Base-by-base conservation (phyloP, 805 yeast genomes). In the Lipomyces yamanashiensis region DNA sequence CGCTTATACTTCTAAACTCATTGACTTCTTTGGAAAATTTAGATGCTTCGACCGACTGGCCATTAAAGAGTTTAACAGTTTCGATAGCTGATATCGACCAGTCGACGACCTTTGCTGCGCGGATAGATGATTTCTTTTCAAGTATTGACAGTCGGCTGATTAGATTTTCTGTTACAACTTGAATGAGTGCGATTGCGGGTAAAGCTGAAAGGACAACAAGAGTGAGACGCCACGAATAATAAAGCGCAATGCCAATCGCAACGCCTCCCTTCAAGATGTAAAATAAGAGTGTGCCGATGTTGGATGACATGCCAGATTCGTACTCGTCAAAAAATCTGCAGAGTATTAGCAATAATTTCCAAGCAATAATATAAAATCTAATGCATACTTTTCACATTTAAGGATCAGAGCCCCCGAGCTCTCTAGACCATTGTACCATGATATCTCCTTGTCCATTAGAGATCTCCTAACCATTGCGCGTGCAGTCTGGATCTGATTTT, bases 191-290 rank as follows among this genome's bases (percentile, higher is more conserved):
- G 62, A 93, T 83, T 0, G 92, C 40, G 0, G 99, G 99, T 3
- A 90, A 69, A 2, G 88, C 81, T 0, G 90, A 87, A 63, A 93
- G 71, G n/a, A 88, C 84, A 1, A 95, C 83, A 33, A 95, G 75
- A 0, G 98, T 89, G 10, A 95, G 79, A 2, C 89, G 81, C 98
- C 98, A 93, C 2, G 96, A 89, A 64, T 85, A 87, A 64, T 82
- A 82, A 73, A 95, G 82, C 1, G 97, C 86, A 0, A 89, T 84
- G 0, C 84, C 80, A 1, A 87, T 37, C 1, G 66, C 63, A 4
- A 63, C 36, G 23, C 43, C 6, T 17, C 34, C 17, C 15, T 59
- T 55, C 9, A 41, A 8, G 8, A 64, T 28, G 33, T 63, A 50
- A 37, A 56, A 63, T 15, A 59, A 12, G 8, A 33, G 33, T 15